Percentiles rank a stretch among this genome's conserved stretches.
Evolutionary conservation across 306 rosid genomes (phyloP).

Genomic region (Geum urbanum): DNA sequence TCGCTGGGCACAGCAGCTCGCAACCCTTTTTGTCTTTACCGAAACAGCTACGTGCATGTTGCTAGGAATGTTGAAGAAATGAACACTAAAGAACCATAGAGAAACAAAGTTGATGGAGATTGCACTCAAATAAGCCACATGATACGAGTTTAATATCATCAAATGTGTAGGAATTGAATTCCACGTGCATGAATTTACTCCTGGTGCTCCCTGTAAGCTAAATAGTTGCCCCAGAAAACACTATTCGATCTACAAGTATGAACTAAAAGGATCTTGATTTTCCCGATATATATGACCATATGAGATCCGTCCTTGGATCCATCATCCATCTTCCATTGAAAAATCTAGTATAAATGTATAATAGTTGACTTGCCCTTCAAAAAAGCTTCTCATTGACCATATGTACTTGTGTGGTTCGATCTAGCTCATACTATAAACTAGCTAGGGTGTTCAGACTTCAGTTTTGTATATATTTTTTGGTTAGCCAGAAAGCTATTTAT

Average conservation of each 20-base stretch:
- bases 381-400: conserved; percentile 24
- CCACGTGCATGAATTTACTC: neutral
- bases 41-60: too few species aligned
- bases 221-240: neutral
- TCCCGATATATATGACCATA: neutral
- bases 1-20: neutral
- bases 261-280: conserved; percentile 6
- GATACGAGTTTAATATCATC: conserved; percentile 19
- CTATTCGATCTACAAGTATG: neutral
- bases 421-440: neutral
- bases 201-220: conserved; percentile 8
- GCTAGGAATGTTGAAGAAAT: conserved; percentile 10
- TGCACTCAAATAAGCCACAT: too few species aligned
- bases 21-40: too few species aligned
- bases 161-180: conserved; percentile 17
- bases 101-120: neutral
- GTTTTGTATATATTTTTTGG: too few species aligned
- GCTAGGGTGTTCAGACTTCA: neutral
- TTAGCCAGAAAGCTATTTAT: too few species aligned
- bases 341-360: neutral
- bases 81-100: too few species aligned
- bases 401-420: neutral
- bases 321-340: conserved; percentile 22
- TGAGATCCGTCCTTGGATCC: conserved; percentile 35
- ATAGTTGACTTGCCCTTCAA: conserved; percentile 29